Percentiles rank a stretch among this genome's conserved stretches.
Conservation (phyloP, 306 rosid species). For the Adenanthera pavonina region DNA sequence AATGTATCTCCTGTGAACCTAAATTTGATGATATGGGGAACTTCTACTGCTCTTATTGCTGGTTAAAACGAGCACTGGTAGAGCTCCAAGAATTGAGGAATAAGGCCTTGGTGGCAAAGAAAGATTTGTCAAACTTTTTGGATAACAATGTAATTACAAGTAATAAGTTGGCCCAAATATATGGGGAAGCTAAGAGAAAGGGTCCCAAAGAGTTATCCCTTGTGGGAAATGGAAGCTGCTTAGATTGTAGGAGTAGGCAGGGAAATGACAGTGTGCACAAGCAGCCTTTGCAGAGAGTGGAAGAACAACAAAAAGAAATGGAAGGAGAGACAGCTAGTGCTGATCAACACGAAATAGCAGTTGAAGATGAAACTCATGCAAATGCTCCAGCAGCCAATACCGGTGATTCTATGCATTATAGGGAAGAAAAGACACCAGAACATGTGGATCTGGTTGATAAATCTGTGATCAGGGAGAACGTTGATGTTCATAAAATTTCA, state of each 20-base stretch:
- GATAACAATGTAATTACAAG: slow-evolving; percentile 23
- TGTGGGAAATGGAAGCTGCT: slow-evolving; percentile 20
- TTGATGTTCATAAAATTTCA: slow-evolving; percentile 14
- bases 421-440: slow-evolving; percentile 19
- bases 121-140: slow-evolving; percentile 52
- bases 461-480: slow-evolving; percentile 11
- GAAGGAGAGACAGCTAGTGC: neutral
- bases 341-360: slow-evolving; percentile 28
- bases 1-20: slow-evolving; percentile 62
- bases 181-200: slow-evolving; percentile 25
- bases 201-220: neutral
- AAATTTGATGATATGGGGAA: slow-evolving; percentile 59
- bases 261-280: neutral
- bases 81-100: slow-evolving; percentile 41
- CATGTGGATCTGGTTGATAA: slow-evolving; percentile 35
- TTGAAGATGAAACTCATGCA: slow-evolving; percentile 33
- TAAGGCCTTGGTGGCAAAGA: slow-evolving; percentile 52
- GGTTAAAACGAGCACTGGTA: slow-evolving; percentile 47
- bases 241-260: neutral
- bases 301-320: slow-evolving; percentile 30
- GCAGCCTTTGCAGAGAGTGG: slow-evolving; percentile 34
- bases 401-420: slow-evolving; percentile 14
- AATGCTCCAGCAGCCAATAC: slow-evolving; percentile 18
- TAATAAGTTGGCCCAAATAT: slow-evolving; percentile 10
- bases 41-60: slow-evolving; percentile 73